A percentile compares a stretch with the other conserved stretches of the same genome.
Conservation (phyloP, 2,329 filamentous ascomycete species). For the Leptographium flavum region DNA sequence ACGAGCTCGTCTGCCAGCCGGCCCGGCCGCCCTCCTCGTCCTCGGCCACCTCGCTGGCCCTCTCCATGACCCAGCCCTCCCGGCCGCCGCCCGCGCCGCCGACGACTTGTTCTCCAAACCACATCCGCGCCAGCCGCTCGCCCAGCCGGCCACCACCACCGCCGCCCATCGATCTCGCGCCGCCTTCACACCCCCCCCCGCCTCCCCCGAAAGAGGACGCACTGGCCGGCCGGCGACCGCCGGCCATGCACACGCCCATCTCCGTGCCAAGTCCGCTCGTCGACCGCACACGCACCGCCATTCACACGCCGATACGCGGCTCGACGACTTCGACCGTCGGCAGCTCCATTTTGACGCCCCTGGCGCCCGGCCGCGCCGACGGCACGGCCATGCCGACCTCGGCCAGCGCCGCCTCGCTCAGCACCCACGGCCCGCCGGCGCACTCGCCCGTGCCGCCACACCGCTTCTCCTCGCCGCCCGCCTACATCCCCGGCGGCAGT, state of each 20-base stretch:
- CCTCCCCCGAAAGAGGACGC: constrained; percentile 5
- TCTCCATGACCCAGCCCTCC: neutral
- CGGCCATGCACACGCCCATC: constrained; percentile 5
- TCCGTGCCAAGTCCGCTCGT: constrained; percentile 7
- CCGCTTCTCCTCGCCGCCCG: constrained; percentile 50
- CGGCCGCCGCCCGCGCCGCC: neutral
- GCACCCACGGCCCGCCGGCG: neutral
- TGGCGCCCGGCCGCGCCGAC: constrained; percentile 17
- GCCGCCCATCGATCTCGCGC: neutral
- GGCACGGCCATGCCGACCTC: constrained; percentile 2
- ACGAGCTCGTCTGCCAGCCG: neutral
- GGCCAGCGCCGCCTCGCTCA: neutral
- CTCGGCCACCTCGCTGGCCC: neutral
- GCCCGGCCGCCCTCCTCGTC: neutral
- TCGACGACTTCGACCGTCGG: constrained; percentile 20
- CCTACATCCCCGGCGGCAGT: constrained; percentile 29
- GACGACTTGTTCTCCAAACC: neutral
- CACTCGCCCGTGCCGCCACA: constrained; percentile 23
- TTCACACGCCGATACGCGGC: constrained; percentile 15
- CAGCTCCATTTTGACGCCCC: constrained; percentile 18
- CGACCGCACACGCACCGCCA: constrained; percentile 6
- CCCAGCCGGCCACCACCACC: constrained; percentile 2
- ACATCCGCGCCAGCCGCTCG: neutral
- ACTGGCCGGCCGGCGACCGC: neutral
- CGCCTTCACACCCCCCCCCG: neutral